These are phyloP conservation scores for Camelina sativa DNA, from an alignment of 345 rosid genomes.

Conservation along the genomic window DNA sequence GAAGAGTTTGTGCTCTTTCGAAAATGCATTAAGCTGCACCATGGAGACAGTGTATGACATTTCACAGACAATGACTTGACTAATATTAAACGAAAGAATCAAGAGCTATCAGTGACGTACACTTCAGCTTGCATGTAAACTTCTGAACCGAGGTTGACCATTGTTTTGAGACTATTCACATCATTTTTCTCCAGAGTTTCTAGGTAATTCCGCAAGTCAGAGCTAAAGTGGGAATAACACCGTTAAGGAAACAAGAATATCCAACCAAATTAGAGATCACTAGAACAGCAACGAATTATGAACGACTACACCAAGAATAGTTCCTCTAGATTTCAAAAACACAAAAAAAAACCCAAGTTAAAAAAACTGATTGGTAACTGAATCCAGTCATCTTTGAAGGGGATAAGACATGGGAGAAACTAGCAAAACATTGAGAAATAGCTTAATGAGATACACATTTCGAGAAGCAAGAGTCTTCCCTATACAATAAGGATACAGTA, in stretches of 20 bases:
- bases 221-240: constrained; percentile 52
- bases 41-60: not conserved
- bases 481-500: constrained; percentile 72
- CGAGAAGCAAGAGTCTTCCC: constrained; percentile 1
- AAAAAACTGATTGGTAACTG: not conserved
- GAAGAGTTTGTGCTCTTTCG: not conserved
- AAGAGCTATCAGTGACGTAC: constrained; percentile 52
- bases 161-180: constrained; percentile 81
- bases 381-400: not conserved
- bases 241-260: constrained; percentile 27
- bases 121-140: constrained; percentile 95
- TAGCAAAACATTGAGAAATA: not conserved
- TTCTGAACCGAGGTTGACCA: constrained; percentile 96
- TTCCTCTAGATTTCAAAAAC: constrained; percentile 15
- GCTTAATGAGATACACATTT: constrained; percentile 9
- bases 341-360: not conserved
- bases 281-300: not conserved
- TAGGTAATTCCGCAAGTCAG: constrained; percentile 73
- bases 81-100: constrained; percentile 14
- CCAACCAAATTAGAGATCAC: not conserved
- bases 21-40: constrained; percentile 4
- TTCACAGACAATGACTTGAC: not conserved
- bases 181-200: constrained; percentile 77
- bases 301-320: not conserved
- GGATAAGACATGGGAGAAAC: constrained; percentile 17